Evolutionary conservation across 2,329 filamentous ascomycete genomes (phyloP).

Genomic region (Plenodomus lindquistii): DNA sequence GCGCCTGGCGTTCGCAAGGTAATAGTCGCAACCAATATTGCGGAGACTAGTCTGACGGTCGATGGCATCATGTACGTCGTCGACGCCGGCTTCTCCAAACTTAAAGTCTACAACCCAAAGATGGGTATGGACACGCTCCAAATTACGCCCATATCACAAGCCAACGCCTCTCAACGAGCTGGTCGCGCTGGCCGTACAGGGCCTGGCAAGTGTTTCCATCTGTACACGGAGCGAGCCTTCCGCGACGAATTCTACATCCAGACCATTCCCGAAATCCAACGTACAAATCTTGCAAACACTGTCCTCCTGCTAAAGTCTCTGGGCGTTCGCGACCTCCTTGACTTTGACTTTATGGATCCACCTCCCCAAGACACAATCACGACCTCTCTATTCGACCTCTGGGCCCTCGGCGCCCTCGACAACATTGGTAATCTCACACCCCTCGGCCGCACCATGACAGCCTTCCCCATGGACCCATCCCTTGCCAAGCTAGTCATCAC

Average conservation of each 20-base stretch:
- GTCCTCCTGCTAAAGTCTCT: conserved; percentile 92
- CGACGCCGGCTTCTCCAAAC: conserved; percentile 91
- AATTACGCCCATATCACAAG: conserved; percentile 96
- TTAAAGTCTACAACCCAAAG: conserved; percentile 97
- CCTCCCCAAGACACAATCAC: conserved; percentile 97
- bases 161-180: conserved; percentile 90
- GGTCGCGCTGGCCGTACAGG: conserved; percentile 93
- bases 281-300: conserved; percentile 93
- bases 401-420: conserved; percentile 91
- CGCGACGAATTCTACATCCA: conserved; percentile 96
- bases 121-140: conserved; percentile 99
- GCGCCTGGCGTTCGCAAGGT: conserved; percentile 91
- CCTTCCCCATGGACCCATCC: conserved; percentile 97
- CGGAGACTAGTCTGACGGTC: conserved; percentile 95
- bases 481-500: conserved; percentile 94
- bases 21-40: conserved; percentile 98
- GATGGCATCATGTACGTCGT: conserved; percentile 99
- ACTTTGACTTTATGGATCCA: conserved; percentile 99
- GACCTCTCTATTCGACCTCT: conserved; percentile 95
- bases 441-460: conserved; percentile 90
- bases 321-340: conserved; percentile 88
- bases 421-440: conserved; percentile 90
- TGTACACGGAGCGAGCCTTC: conserved; percentile 93
- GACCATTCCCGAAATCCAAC: conserved; percentile 96
- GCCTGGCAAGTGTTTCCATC: conserved; percentile 89